phyloP scores from a whole-genome alignment of 2,329 filamentous ascomycete species.

The Metarhizium guizhouense region DNA sequence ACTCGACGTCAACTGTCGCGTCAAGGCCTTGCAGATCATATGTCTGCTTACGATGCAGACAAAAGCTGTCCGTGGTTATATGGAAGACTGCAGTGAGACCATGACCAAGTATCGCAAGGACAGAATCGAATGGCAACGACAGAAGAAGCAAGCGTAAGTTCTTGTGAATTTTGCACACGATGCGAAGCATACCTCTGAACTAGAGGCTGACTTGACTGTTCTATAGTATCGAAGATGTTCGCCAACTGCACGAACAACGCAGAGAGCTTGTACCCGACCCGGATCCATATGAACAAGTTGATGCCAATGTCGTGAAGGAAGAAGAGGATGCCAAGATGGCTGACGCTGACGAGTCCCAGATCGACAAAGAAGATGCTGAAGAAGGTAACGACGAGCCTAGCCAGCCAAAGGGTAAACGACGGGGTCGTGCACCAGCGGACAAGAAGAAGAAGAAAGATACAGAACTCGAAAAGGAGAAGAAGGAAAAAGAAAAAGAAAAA shows the following conservation, averaged over 20 bases:
- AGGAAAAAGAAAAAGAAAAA: conserved; percentile 53
- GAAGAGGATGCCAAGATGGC: conserved; percentile 53
- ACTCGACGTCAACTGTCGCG: conserved; percentile 75
- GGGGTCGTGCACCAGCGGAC: conserved; percentile 50
- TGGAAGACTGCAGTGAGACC: conserved; percentile 84
- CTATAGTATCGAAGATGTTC: conserved; percentile 59
- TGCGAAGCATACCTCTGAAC: neutral
- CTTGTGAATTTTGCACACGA: too few species aligned
- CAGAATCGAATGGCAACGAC: conserved; percentile 85
- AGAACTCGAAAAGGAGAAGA: conserved; percentile 44
- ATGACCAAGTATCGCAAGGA: conserved; percentile 95
- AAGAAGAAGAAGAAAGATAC: conserved; percentile 68
- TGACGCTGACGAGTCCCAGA: conserved; percentile 52
- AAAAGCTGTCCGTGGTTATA: conserved; percentile 74
- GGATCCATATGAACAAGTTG: conserved; percentile 52
- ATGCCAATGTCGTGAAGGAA: conserved; percentile 33
- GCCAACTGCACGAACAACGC: conserved; percentile 60
- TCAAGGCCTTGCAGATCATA: conserved; percentile 73
- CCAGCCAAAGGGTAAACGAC: conserved; percentile 39
- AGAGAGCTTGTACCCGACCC: conserved; percentile 68
- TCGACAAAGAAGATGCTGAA: conserved; percentile 50
- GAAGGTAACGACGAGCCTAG: conserved; percentile 66
- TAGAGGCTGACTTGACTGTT: conserved; percentile 1
- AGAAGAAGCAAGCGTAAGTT: conserved; percentile 57
- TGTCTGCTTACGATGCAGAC: conserved; percentile 82